Base-by-base conservation (phyloP, 331 rosid genomes). In the Rhamnella rubrinervis region DNA sequence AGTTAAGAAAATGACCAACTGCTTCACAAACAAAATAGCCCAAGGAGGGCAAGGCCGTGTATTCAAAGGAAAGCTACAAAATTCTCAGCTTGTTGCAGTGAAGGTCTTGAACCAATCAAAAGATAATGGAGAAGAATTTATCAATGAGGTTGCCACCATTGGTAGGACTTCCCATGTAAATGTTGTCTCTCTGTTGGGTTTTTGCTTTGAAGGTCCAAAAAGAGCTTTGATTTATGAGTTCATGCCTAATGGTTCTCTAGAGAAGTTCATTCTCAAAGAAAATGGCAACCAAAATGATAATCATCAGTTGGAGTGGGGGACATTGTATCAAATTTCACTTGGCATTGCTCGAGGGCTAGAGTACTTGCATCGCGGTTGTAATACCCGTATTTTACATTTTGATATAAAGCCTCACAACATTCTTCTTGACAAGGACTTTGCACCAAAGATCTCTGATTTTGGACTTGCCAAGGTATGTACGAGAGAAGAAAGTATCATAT, bases 161-260 rank as follows among this genome's bases (percentile, higher is more conserved):
- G 66, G 84, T 10, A 26, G 9, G 55, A 76, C 87, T 12, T 80
- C 83, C 6, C 83, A 78, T 61, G 75, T 84, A 21, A 84, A 84
- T 21, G 16, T 84, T 0, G 80, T 84, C 6, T 5, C 38, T 12
- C 71, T 84, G 25, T 40, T 68, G 16, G 78, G 83, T 0, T 84
- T 44, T 9, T 84, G 78, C 6, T 74, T 80, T 9, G 70, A 80
- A 46, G 79, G 81, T 0, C 56, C 77, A 0, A 61, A 78, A 13
- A 75, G 46, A 60, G 23, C 23, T 23, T 23, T 23, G 23, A 23
- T 23, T 23, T 23, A 23, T 23, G 23, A 23, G 23, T 23, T 23
- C 23, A 23, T 23, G 23, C 23, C 23, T 23, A 23, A 23, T 23
- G 23, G 23, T 0, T 23, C 23, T 23, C 23, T 23, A 1, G 23